Conservation (phyloP, 2,329 filamentous ascomycete species). For the Hymenoscyphus fraxineus region DNA sequence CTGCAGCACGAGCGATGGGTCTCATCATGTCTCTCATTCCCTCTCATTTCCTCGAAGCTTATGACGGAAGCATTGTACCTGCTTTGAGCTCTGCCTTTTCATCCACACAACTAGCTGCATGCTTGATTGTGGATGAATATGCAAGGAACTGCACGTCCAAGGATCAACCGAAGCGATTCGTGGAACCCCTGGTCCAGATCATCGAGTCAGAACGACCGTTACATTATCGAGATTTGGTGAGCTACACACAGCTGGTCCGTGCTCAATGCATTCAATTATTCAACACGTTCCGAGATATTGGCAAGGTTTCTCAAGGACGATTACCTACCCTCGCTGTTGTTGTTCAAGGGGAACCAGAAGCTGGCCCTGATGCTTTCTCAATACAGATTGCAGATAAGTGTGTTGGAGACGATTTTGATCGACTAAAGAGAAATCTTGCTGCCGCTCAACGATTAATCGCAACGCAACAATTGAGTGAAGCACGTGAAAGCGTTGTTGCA, state of each 20-base stretch:
- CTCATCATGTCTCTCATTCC: slow-evolving; percentile 76
- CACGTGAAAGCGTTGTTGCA: slow-evolving; percentile 62
- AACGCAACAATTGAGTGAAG: slow-evolving; percentile 72
- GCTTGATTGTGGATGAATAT: slow-evolving; percentile 85
- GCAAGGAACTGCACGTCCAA: slow-evolving; percentile 56
- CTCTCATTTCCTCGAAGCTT: slow-evolving; percentile 56
- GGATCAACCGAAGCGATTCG: slow-evolving; percentile 55
- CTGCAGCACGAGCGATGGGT: slow-evolving; percentile 80
- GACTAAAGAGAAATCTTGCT: slow-evolving; percentile 81
- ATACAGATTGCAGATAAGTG: slow-evolving; percentile 85
- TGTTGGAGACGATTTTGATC: slow-evolving; percentile 79
- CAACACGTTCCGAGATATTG: slow-evolving; percentile 87
- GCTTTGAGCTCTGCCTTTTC: slow-evolving; percentile 71
- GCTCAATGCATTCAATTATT: slow-evolving; percentile 88
- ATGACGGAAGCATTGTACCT: slow-evolving; percentile 61
- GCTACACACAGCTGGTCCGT: slow-evolving; percentile 81
- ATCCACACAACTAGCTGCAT: slow-evolving; percentile 79
- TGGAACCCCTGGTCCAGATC: slow-evolving; percentile 65
- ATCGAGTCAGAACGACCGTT: slow-evolving; percentile 77
- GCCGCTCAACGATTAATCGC: slow-evolving; percentile 85
- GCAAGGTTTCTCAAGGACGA: slow-evolving; percentile 70
- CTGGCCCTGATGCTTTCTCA: slow-evolving; percentile 89
- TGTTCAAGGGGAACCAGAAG: slow-evolving; percentile 88
- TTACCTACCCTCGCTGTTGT: slow-evolving; percentile 82
- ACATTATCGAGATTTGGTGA: slow-evolving; percentile 86